A percentile compares a stretch with the other conserved stretches of the same genome.
Conservation (phyloP, 2,329 filamentous ascomycete species). For the Penicillium paneum region DNA sequence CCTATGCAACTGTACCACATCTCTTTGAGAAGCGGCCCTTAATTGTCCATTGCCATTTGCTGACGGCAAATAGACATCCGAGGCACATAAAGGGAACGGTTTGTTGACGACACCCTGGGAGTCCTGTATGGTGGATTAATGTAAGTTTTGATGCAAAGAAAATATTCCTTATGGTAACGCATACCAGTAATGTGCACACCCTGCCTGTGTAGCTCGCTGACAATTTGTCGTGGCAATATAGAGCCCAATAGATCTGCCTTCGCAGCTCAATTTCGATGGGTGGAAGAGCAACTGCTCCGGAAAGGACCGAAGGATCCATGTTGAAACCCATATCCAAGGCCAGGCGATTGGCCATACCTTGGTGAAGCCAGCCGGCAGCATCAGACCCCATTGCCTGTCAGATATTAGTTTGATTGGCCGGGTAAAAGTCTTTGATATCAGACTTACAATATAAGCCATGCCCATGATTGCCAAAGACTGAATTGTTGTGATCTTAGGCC, state of each 20-base stretch:
- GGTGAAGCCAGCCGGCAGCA: slow-evolving; percentile 37
- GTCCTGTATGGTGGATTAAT: slow-evolving; percentile 19
- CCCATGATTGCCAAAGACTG: slow-evolving; percentile 36
- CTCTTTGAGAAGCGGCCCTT: slow-evolving; percentile 17
- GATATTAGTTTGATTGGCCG: not conserved
- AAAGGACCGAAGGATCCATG: slow-evolving; percentile 30
- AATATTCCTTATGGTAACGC: not conserved
- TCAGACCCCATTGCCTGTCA: slow-evolving; percentile 35
- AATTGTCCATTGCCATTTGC: slow-evolving; percentile 17
- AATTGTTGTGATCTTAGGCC: slow-evolving; percentile 38
- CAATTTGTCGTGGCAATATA: slow-evolving; percentile 39
- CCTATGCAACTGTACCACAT: slow-evolving; percentile 22
- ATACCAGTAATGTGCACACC: slow-evolving; percentile 38
- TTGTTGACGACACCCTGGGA: slow-evolving; percentile 32
- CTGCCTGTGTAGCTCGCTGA: slow-evolving; percentile 36
- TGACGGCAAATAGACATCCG: slow-evolving; percentile 9
- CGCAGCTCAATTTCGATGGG: slow-evolving; percentile 31
- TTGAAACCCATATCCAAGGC: slow-evolving; percentile 41
- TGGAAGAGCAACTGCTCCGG: slow-evolving; percentile 25
- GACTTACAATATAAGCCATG: slow-evolving; percentile 27
- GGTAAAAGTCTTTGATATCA: not conserved
- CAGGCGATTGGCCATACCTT: slow-evolving; percentile 39
- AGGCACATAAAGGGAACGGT: slow-evolving; percentile 18
- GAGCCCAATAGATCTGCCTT: slow-evolving; percentile 38
- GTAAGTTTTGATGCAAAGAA: not conserved